Evolutionary conservation across 306 rosid genomes (phyloP).

Genomic region (Psophocarpus tetragonolobus): DNA sequence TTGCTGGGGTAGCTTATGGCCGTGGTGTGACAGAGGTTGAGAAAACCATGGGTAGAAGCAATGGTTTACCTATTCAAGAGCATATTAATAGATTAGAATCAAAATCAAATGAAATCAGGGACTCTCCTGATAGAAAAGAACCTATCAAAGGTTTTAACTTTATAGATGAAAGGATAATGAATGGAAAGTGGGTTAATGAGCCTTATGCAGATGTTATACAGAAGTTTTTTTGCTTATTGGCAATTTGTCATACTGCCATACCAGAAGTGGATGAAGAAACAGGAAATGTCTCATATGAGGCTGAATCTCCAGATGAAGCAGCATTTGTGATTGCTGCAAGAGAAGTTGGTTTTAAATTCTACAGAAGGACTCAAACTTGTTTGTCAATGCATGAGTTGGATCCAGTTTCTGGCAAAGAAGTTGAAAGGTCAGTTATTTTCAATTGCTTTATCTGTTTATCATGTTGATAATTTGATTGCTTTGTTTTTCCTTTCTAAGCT

Average conservation of each 20-base stretch:
- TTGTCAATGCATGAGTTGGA: slow-evolving; percentile 43
- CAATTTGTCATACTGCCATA: slow-evolving; percentile 87
- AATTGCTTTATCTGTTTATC: slow-evolving; percentile 20
- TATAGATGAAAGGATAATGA: slow-evolving; percentile 71
- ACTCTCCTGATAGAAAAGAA: slow-evolving; percentile 29
- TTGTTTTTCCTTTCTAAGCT: slow-evolving; percentile 6
- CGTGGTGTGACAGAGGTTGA: slow-evolving; percentile 75
- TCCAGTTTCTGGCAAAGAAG: slow-evolving; percentile 37
- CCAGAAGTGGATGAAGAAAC: slow-evolving; percentile 77
- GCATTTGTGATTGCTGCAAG: slow-evolving; percentile 94
- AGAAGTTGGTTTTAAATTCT: slow-evolving; percentile 87
- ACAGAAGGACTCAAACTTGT: slow-evolving; percentile 70
- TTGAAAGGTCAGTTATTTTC: slow-evolving; percentile 33
- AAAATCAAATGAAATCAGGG: slow-evolving; percentile 28
- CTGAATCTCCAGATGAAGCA: slow-evolving; percentile 97
- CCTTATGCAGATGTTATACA: slow-evolving; percentile 59
- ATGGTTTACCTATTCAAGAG: slow-evolving; percentile 44
- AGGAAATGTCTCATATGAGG: slow-evolving; percentile 71
- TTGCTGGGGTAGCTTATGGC: slow-evolving; percentile 87
- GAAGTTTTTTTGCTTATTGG: slow-evolving; percentile 70
- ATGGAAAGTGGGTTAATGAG: slow-evolving; percentile 85
- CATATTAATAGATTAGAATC: slow-evolving; percentile 28
- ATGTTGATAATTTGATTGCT: slow-evolving; percentile 2
- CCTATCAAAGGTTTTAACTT: slow-evolving; percentile 79
- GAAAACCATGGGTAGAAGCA: slow-evolving; percentile 49